These are phyloP conservation scores for Globisporangium heterothallicum DNA, from an alignment of 352 stramenopile species.

Conservation along the genomic window DNA sequence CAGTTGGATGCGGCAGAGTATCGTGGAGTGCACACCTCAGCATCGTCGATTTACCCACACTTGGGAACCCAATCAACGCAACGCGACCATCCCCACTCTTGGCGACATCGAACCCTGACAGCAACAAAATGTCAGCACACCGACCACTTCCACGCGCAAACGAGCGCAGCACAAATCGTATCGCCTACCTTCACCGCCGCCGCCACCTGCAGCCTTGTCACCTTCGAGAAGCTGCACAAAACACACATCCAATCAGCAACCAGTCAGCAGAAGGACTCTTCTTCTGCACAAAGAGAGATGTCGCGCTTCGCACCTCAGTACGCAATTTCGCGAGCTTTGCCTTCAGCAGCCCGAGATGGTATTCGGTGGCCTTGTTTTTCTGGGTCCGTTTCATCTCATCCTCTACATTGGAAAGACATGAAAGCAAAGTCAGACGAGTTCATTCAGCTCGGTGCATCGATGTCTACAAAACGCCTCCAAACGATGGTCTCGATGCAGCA, in stretches of 20 bases:
- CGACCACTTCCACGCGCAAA: background rate
- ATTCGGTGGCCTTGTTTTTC: slow-evolving; percentile 97
- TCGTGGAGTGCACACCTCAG: slow-evolving; percentile 69
- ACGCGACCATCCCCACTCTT: slow-evolving; percentile 96
- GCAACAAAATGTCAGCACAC: background rate
- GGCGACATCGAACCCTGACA: slow-evolving; percentile 91
- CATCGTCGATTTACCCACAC: slow-evolving; percentile 87
- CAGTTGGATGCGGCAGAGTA: no score
- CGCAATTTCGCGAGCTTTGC: slow-evolving; percentile 98
- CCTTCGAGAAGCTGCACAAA: slow-evolving; percentile 65
- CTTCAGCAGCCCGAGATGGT: slow-evolving; percentile 93
- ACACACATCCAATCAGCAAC: background rate
- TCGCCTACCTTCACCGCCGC: slow-evolving; percentile 64
- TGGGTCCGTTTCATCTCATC: slow-evolving; percentile 97
- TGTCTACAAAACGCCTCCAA: background rate
- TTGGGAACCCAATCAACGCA: slow-evolving; percentile 93
- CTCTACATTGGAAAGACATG: slow-evolving; percentile 38
- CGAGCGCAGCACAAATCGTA: background rate
- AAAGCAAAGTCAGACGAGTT: background rate
- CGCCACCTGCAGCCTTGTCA: slow-evolving; percentile 66
- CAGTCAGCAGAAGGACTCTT: background rate
- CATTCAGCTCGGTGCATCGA: background rate
- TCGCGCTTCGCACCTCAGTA: slow-evolving; percentile 72
- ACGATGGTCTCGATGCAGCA: background rate
- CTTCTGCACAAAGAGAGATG: slow-evolving; percentile 1